Conservation (phyloP, 2,329 filamentous ascomycete genomes). For the Beauveria scarabaeidicola region DNA sequence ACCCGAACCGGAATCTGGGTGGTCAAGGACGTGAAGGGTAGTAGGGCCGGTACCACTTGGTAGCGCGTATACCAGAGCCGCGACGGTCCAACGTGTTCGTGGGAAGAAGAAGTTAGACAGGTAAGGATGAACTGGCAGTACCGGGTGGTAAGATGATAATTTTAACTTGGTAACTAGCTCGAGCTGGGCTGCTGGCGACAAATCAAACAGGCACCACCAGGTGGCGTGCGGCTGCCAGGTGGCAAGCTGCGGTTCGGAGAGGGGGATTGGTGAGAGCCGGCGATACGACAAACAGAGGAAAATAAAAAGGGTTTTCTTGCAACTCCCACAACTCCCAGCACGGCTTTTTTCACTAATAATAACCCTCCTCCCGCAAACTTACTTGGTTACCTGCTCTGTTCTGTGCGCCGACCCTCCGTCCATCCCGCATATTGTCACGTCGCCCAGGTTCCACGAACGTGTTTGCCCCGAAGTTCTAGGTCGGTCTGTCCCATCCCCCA, state of each 20-base stretch:
- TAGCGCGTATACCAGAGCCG: background rate
- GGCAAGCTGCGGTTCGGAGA: background rate
- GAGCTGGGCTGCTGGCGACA: background rate
- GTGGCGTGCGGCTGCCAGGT: conserved; percentile 4
- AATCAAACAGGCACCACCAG: background rate
- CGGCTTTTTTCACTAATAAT: background rate
- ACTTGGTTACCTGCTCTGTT: background rate
- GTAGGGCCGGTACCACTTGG: background rate
- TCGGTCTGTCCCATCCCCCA: background rate
- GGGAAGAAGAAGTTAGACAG: background rate
- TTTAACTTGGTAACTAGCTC: background rate
- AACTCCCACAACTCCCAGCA: background rate
- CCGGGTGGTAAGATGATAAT: background rate
- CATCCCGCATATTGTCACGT: background rate
- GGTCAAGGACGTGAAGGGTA: background rate
- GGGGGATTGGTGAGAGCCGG: background rate
- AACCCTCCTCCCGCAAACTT: background rate
- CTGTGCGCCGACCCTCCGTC: background rate
- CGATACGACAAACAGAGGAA: background rate
- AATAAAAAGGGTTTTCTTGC: background rate
- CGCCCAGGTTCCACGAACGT: background rate
- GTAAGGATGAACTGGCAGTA: background rate
- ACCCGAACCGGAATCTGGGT: background rate
- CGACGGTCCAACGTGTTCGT: background rate
- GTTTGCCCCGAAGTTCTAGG: background rate